Percentiles rank a stretch among this genome's conserved stretches.
Conservation (phyloP, 495 filamentous ascomycete genomes). For the Gamarada debralockiae region DNA sequence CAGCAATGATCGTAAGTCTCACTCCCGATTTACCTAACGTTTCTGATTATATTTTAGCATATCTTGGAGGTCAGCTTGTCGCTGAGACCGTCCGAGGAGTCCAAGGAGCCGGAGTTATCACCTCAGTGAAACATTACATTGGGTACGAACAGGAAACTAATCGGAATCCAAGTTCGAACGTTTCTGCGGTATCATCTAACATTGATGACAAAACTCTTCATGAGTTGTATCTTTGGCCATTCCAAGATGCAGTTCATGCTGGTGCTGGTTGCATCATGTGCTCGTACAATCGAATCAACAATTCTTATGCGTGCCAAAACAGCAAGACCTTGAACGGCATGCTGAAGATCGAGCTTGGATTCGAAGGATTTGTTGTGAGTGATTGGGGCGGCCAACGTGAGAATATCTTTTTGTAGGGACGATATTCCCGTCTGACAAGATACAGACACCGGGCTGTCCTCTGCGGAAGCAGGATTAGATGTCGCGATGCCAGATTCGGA, state of each 20-base stretch:
- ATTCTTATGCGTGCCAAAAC: constrained; percentile 62
- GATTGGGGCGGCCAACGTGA: constrained; percentile 65
- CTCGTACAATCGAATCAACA: constrained; percentile 65
- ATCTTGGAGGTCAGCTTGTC: constrained; percentile 38
- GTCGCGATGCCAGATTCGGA: constrained; percentile 80
- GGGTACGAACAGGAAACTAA: constrained; percentile 65
- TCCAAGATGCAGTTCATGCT: constrained; percentile 60
- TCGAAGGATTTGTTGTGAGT: constrained; percentile 62
- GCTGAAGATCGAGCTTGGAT: constrained; percentile 63
- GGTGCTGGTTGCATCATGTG: constrained; percentile 63
- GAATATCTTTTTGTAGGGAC: not conserved
- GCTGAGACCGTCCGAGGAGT: constrained; percentile 43
- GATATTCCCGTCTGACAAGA: too few species aligned
- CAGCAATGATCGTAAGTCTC: constrained; percentile 56
- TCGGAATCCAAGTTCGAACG: constrained; percentile 39
- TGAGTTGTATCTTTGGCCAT: constrained; percentile 71
- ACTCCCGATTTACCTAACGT: not conserved
- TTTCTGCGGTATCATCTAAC: constrained; percentile 49
- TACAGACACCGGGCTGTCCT: constrained; percentile 65
- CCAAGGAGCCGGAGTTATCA: constrained; percentile 49
- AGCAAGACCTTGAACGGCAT: constrained; percentile 57
- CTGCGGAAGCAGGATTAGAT: constrained; percentile 79
- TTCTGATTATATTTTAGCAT: not conserved
- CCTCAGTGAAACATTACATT: constrained; percentile 58
- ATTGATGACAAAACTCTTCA: constrained; percentile 68